Percentiles rank a stretch among this genome's conserved stretches.
These are phyloP conservation scores for Ophiostoma tasmaniense DNA, from an alignment of 2,329 filamentous ascomycete species.

Conservation along the genomic window DNA sequence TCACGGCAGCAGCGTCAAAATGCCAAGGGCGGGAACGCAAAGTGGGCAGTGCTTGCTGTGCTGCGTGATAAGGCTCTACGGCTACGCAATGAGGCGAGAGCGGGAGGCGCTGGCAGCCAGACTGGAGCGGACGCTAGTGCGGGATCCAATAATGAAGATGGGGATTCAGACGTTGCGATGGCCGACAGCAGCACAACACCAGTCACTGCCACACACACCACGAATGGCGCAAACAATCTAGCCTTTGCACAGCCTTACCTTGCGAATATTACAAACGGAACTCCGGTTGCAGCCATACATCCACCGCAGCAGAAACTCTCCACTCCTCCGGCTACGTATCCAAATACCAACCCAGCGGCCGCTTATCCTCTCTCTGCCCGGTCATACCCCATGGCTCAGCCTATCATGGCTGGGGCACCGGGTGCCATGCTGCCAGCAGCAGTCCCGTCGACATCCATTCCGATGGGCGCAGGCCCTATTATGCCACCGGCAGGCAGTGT, in stretches of 20 bases:
- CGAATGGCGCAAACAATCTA: not conserved
- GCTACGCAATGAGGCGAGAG: slow-evolving; percentile 16
- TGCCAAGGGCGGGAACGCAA: slow-evolving; percentile 19
- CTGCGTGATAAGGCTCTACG: slow-evolving; percentile 27
- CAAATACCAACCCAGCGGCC: not conserved
- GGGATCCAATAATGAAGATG: not conserved
- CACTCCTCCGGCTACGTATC: not conserved
- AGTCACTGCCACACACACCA: too few species aligned
- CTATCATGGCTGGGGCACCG: not conserved
- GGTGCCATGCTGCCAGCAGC: not conserved
- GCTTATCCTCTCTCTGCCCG: not conserved
- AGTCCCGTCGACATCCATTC: not conserved
- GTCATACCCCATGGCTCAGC: not conserved
- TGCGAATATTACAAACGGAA: not conserved
- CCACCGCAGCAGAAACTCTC: not conserved
- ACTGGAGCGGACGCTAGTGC: not conserved
- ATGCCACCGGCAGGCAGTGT: not conserved
- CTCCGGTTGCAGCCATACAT: not conserved
- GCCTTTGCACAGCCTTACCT: not conserved
- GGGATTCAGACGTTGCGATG: not conserved
- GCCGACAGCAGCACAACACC: not conserved
- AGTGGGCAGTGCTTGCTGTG: slow-evolving; percentile 28
- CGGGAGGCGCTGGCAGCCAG: not conserved
- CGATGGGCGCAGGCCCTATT: not conserved
- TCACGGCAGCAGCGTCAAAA: slow-evolving; percentile 16